A percentile compares a stretch with the other conserved stretches of the same genome.
Evolutionary conservation across 140 eudicot genomes (phyloP).

Genomic region (Flaveria floridana): DNA sequence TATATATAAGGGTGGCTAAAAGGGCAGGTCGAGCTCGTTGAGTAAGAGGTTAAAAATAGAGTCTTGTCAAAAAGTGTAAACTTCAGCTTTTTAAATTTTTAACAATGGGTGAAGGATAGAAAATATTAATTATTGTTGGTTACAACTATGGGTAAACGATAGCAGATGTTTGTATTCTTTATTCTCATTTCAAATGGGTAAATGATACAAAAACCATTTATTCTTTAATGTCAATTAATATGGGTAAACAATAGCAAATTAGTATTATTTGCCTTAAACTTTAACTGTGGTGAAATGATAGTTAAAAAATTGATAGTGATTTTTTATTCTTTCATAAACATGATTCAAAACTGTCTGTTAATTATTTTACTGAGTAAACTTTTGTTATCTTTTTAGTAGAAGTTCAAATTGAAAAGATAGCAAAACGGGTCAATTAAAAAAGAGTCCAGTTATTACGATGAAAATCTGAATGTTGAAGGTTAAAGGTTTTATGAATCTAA

Average conservation of each 20-base stretch:
- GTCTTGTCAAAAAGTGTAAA: neutral
- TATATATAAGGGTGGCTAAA: neutral
- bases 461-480: neutral
- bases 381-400: neutral
- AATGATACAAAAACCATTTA: neutral
- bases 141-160: too few relatives aligned
- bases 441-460: neutral
- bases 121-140: too few relatives aligned
- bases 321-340: too few relatives aligned
- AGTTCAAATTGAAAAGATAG: neutral
- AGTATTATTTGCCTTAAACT: too few relatives aligned
- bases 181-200: neutral
- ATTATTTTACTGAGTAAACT: neutral
- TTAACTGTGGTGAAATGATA: neutral
- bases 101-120: neutral
- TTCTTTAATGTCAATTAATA: neutral
- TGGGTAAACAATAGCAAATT: neutral
- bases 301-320: neutral
- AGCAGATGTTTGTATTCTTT: too few relatives aligned
- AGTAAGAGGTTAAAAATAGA: neutral
- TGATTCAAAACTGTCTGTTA: neutral
- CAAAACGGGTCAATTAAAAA: neutral
- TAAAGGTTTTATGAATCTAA: neutral
- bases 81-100: neutral
- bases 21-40: neutral